Base-by-base conservation (phyloP, 1,284 basidiomycete species). In the Ustilago vetiveriae region DNA sequence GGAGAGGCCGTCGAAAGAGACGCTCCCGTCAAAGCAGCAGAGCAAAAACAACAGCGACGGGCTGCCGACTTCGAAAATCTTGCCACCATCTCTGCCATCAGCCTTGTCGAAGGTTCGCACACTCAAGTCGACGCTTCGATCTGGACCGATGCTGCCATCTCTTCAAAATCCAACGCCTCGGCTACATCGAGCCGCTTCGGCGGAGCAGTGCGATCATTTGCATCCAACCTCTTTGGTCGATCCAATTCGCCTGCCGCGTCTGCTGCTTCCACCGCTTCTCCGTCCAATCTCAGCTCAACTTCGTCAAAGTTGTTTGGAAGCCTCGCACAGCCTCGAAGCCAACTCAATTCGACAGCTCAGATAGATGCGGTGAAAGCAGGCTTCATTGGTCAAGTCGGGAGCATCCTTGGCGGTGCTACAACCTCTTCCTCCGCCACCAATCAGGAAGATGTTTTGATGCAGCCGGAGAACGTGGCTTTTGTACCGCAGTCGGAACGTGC, bases 281-380 rank as follows among this genome's bases (percentile, higher is more conserved):
- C 24, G 10, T 17, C 32, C 21, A 44, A 17, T 9, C 55, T 65
- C 23, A 23, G 16, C 32, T 49, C 62, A 10, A 40, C 37, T 13
- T 41, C 51, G 4, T 66, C 63, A 14, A 66, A 59, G 26, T 56
- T 66, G 5, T 58, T 66, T n/a, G 63, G 55, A 14, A 32, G 43
- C 7, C 40, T 23, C 13, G 9, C 46, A 16, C 16, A 13, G 7
- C 16, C 9, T 27, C 30, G 2, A 13, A 13, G 6, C 10, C 13
- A 22, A 22, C 19, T 13, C 3, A 14, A 13, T 35, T 2, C 19
- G 36, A 29, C 32, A 1, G 30, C 44, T 1, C 48, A 46, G 27
- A 27, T 68, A 21, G 50, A 62, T 11, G 36, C 53, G 3, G 51
- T 68, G 41, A 68, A 68, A 48, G 57, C 65, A 7, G 49, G 47